Percentiles rank a stretch among this genome's conserved stretches.
Evolutionary conservation across 2,329 filamentous ascomycete species (phyloP).

Genomic region (Cercospora canescens): DNA sequence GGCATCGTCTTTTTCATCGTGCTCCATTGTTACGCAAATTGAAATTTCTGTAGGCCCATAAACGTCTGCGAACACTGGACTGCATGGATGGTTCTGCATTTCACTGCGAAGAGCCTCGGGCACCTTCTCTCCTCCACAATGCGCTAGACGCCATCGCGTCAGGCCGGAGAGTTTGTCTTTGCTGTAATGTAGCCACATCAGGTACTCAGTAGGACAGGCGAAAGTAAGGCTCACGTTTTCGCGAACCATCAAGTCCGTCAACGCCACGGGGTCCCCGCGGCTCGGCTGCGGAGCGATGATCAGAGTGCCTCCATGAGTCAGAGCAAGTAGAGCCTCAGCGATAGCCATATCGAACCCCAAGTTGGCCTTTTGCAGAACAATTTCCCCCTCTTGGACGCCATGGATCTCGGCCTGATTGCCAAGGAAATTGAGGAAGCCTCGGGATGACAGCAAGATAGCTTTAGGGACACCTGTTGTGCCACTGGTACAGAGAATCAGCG

Average conservation of each 20-base stretch:
- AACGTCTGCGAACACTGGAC: conserved; percentile 8
- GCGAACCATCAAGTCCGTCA: conserved; percentile 40
- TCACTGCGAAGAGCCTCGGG: conserved; percentile 15
- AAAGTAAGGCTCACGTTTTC: conserved; percentile 41
- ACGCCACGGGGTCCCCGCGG: conserved; percentile 38
- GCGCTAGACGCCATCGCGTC: conserved; percentile 34
- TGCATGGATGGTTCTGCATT: not conserved
- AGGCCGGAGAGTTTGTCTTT: conserved; percentile 7
- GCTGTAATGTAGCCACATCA: conserved; percentile 25
- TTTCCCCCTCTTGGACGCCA: conserved; percentile 22
- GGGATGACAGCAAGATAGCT: conserved; percentile 18
- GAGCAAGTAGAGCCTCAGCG: conserved; percentile 39
- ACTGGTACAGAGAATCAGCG: conserved; percentile 21
- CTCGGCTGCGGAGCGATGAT: conserved; percentile 35
- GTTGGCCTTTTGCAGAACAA: conserved; percentile 41
- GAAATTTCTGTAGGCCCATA: conserved; percentile 24
- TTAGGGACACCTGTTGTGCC: conserved; percentile 22
- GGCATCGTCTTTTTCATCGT: not conserved
- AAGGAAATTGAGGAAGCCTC: conserved; percentile 18
- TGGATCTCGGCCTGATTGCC: conserved; percentile 10
- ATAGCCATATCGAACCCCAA: conserved; percentile 47
- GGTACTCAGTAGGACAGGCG: conserved; percentile 47
- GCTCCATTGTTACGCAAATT: conserved; percentile 14
- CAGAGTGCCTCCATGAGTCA: conserved; percentile 41
- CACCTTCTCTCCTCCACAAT: conserved; percentile 37